Percentiles rank a stretch among this genome's conserved stretches.
Evolutionary conservation across 371 early-diverging fungal genomes (phyloP).

Genomic region (Circinella minor): DNA sequence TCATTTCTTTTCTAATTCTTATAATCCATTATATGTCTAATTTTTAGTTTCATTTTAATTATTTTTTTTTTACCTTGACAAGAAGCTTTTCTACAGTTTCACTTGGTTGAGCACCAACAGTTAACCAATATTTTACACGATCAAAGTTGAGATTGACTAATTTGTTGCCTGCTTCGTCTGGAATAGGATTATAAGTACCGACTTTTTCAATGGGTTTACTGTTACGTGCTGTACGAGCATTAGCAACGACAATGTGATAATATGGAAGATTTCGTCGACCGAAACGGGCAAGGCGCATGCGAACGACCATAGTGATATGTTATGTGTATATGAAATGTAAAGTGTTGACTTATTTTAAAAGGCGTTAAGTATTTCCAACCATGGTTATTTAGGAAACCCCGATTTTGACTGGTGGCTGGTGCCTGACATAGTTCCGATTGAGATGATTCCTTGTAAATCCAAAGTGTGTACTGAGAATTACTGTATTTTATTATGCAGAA

Average conservation of each 20-base stretch:
- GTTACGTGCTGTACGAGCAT: conserved; percentile 82
- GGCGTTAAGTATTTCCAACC: too few relatives aligned
- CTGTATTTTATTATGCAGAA: too few relatives aligned
- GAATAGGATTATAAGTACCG: conserved; percentile 92
- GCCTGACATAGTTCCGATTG: too few relatives aligned
- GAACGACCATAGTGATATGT: conserved; percentile 47
- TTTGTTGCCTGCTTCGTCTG: conserved; percentile 77
- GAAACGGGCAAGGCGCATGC: conserved; percentile 88
- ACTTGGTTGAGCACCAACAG: conserved; percentile 93
- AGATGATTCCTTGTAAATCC: too few relatives aligned
- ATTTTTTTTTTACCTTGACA: conserved; percentile 71
- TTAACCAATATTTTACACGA: conserved; percentile 95
- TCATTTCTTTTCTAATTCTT: background rate
- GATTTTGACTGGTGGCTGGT: too few relatives aligned
- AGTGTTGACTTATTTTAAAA: too few relatives aligned
- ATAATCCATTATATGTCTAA: too few relatives aligned
- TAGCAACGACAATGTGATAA: conserved; percentile 93
- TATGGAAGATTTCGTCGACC: conserved; percentile 90
- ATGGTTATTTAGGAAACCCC: too few relatives aligned
- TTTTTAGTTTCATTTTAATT: too few relatives aligned
- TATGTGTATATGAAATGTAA: background rate
- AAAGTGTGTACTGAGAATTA: too few relatives aligned
- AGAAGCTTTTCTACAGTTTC: conserved; percentile 87
- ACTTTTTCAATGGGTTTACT: conserved; percentile 90
- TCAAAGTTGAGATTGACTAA: conserved; percentile 85